These are phyloP conservation scores for Chytriomyces hyalinus DNA, from an alignment of 192 early-diverging fungal species.

Conservation along the genomic window DNA sequence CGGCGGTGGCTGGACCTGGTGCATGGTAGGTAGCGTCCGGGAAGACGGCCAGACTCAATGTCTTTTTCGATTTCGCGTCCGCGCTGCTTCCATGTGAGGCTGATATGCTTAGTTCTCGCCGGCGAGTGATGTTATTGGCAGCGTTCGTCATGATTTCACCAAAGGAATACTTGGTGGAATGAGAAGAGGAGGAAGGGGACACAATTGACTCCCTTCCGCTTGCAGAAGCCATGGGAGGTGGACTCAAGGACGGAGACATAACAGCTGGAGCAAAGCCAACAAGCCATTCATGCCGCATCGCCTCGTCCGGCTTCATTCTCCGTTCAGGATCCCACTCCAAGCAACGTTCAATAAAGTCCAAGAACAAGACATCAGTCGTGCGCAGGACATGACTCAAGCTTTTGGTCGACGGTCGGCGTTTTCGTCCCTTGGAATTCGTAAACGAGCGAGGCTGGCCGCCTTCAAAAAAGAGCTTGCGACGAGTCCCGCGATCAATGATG, in stretches of 20 bases:
- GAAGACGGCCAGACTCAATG: slow-evolving; percentile 3
- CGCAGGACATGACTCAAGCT: slow-evolving; percentile 75
- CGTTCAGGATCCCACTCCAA: slow-evolving; percentile 91
- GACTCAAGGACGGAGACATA: background rate
- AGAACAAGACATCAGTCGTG: slow-evolving; percentile 77
- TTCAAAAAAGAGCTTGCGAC: slow-evolving; percentile 86
- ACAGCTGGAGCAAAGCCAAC: slow-evolving; percentile 24
- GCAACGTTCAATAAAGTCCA: slow-evolving; percentile 87
- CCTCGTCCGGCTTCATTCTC: slow-evolving; percentile 89
- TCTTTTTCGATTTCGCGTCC: slow-evolving; percentile 16
- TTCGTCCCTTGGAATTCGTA: slow-evolving; percentile 88
- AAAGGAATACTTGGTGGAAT: slow-evolving; percentile 24
- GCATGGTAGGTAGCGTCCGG: background rate
- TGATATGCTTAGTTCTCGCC: slow-evolving; percentile 5
- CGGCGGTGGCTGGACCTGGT: background rate
- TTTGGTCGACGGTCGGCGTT: slow-evolving; percentile 78
- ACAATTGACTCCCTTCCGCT: background rate
- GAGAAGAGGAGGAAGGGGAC: background rate
- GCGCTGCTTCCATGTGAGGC: background rate
- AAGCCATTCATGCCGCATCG: slow-evolving; percentile 72
- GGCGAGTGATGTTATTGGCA: slow-evolving; percentile 15
- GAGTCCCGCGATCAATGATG: slow-evolving; percentile 77
- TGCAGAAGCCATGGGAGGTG: background rate
- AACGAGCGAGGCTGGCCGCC: slow-evolving; percentile 58
- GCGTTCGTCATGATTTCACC: slow-evolving; percentile 32